Percentiles rank a stretch among this genome's conserved stretches.
phyloP scores from a whole-genome alignment of 2,329 filamentous ascomycete genomes.

The Pyrenochaeta sp. region DNA sequence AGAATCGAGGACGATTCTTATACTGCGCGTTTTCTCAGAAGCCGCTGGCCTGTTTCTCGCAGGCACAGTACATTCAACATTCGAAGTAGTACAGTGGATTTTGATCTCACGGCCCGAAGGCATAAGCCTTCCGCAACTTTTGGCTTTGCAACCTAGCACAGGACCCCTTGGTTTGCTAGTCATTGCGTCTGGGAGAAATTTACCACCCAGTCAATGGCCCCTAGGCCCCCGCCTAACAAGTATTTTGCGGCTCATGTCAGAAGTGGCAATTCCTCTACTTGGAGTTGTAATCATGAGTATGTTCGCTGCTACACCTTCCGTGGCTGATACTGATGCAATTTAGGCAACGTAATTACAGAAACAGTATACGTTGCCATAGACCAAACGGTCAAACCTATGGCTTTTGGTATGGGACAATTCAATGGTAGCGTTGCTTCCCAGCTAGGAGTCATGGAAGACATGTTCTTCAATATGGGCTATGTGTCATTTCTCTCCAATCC shows the following conservation, averaged over 20 bases:
- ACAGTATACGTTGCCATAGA: slow-evolving; percentile 8
- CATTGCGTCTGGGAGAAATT: slow-evolving; percentile 12
- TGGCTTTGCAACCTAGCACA: slow-evolving; percentile 20
- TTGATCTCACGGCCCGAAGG: slow-evolving; percentile 20
- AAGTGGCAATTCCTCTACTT: slow-evolving; percentile 12
- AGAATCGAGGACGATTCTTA: slow-evolving; percentile 17
- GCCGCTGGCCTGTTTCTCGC: slow-evolving; percentile 16
- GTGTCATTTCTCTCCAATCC: slow-evolving; percentile 19
- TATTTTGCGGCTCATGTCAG: slow-evolving; percentile 15
- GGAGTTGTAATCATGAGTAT: slow-evolving; percentile 24
- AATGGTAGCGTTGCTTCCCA: slow-evolving; percentile 20
- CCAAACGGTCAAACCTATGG: slow-evolving; percentile 11
- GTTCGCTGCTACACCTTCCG: neutral
- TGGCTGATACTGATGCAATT: neutral
- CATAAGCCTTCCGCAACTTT: slow-evolving; percentile 17
- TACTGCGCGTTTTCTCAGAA: slow-evolving; percentile 20
- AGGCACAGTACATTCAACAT: slow-evolving; percentile 18
- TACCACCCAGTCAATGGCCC: slow-evolving; percentile 17
- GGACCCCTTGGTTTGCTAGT: slow-evolving; percentile 18
- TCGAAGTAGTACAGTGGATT: slow-evolving; percentile 25
- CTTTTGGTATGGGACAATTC: slow-evolving; percentile 23
- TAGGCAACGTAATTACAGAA: slow-evolving; percentile 18
- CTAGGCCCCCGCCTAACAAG: slow-evolving; percentile 17
- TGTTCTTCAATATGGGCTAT: slow-evolving; percentile 22
- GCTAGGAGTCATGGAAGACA: slow-evolving; percentile 19